Conservation (phyloP, 1,284 basidiomycete genomes). For the Ustilago curta region DNA sequence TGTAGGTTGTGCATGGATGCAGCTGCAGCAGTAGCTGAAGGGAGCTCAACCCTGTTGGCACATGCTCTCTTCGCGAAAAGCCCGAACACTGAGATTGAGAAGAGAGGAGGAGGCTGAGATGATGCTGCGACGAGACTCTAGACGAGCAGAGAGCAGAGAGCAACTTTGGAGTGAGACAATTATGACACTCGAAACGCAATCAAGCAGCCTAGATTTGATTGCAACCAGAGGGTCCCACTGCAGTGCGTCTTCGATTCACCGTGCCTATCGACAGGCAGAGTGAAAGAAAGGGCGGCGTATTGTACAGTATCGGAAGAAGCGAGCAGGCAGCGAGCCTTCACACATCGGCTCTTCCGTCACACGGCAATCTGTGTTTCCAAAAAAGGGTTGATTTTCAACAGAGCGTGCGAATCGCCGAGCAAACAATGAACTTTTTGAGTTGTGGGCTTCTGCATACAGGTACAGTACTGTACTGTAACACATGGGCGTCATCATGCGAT, state of each 20-base stretch:
- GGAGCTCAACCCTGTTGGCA: no score
- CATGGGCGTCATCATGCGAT: background rate
- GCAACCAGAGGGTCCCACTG: constrained; percentile 3
- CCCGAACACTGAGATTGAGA: background rate
- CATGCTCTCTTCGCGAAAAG: no score
- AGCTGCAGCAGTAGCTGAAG: no score
- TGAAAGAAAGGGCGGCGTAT: background rate
- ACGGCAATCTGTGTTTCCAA: background rate
- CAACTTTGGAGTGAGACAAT: background rate
- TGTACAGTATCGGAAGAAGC: background rate
- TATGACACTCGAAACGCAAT: background rate
- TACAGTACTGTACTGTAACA: no score
- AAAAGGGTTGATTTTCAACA: no score
- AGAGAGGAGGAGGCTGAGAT: background rate
- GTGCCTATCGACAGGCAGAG: constrained; percentile 10
- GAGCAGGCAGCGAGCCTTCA: background rate
- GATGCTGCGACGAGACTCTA: background rate
- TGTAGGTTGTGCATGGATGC: no score
- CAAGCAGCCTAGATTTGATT: background rate
- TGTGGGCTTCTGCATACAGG: no score
- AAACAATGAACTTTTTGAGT: no score
- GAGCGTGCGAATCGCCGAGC: no score
- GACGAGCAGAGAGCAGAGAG: constrained; percentile 1
- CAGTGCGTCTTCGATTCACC: constrained; percentile 2
- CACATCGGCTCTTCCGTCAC: constrained; percentile 15